Base-by-base conservation (phyloP, 2,329 filamentous ascomycete genomes). In the Anthostomella pinea region DNA sequence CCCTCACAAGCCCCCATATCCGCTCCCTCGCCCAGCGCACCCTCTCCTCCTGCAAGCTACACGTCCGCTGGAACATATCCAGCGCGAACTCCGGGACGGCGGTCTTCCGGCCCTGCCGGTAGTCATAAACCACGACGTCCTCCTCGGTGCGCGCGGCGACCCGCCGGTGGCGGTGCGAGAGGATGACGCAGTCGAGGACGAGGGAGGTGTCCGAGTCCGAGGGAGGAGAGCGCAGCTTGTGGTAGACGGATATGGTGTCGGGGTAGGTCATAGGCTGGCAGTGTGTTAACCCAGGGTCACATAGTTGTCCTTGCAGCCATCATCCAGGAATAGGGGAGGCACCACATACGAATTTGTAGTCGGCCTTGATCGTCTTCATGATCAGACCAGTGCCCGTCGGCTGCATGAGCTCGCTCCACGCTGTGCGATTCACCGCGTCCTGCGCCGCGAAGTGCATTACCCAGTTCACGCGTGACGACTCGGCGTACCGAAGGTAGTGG, bases 261-360 rank as follows among this genome's bases (percentile, higher is more conserved):
- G 89, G 89, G 61, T 79, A 94, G 21, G 74, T 83, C 77, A 95
- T 83, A 11, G 89, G 87, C 85, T 88, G 48, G 20, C n/a, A n/a
- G 3, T 8, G 15, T 11, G 6, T 8, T 8, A 15, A 25, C 5
- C 29, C 5, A 21, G 4, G 15, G 35, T 27, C 31, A 15, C 8
- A 19, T 18, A 21, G 3, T 21, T 27, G 4, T 15, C 10, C 2
- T n/a, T 27, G 13, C 15, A 20, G 13, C 20, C 9, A 30, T 30
- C 24, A 17, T 25, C 6, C 29, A 21, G 9, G 2, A 30, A 22
- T 29, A 24, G 9, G 4, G 26, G 35, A 43, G 30, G 35, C 18
- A 25, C n/a, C 7, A 71, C 83, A 47, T 58, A 93, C 87, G 66
- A 94, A 89, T 66, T 95, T 95, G 64, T 85, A 95, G 49, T 94